phyloP scores from a whole-genome alignment of 441 rosid genomes.

The Pelargonium myrrhifolium region DNA sequence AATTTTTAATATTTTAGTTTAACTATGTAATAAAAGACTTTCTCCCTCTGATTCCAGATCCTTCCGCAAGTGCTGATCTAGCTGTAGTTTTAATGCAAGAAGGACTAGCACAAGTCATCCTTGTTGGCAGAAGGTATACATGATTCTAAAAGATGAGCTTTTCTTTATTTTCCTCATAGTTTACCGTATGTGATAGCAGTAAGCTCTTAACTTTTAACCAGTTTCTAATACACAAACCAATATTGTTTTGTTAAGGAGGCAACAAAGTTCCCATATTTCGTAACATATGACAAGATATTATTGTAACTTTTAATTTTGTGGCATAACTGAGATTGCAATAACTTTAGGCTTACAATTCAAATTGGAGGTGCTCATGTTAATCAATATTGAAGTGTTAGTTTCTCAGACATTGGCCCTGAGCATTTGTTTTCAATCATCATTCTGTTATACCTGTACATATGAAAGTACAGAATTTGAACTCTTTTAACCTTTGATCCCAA shows the following conservation, averaged over 20 bases:
- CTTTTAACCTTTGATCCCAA: neutral
- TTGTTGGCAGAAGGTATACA: conserved; percentile 78
- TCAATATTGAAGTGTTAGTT: neutral
- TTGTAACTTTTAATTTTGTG: too few relatives aligned
- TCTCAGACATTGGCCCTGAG: neutral
- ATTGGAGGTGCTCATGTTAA: too few relatives aligned
- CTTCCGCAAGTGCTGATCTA: conserved; percentile 89
- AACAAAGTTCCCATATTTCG: too few relatives aligned
- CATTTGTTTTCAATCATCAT: neutral
- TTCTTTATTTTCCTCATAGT: too few relatives aligned
- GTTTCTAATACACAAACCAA: too few relatives aligned
- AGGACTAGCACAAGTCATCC: conserved; percentile 74
- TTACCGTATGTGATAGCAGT: too few relatives aligned
- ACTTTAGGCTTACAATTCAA: too few relatives aligned
- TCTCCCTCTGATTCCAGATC: conserved; percentile 42
- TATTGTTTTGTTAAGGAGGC: too few relatives aligned
- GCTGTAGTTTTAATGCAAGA: conserved; percentile 94
- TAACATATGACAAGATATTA: too few relatives aligned
- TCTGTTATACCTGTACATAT: neutral
- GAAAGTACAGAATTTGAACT: neutral
- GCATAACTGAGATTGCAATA: too few relatives aligned
- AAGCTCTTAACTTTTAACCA: too few relatives aligned
- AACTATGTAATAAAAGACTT: neutral
- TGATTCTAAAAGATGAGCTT: conserved; percentile 1
- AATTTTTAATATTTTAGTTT: neutral